These are phyloP conservation scores for Ogataea paraovalis DNA, from an alignment of 805 yeast species.

Conservation along the genomic window DNA sequence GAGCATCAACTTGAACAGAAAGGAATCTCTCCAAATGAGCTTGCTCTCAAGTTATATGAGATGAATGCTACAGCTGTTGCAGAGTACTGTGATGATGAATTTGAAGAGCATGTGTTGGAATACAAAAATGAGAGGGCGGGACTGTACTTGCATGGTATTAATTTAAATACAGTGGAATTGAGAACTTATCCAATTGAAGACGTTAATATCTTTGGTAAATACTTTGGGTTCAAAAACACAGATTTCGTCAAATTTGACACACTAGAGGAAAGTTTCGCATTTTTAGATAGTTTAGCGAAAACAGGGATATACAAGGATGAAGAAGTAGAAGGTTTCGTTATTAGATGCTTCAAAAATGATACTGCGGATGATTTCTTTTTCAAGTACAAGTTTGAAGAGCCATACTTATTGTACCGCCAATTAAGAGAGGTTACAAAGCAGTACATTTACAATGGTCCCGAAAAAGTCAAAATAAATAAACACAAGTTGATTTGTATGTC, in stretches of 20 bases:
- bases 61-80: slow-evolving; percentile 78
- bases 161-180: slow-evolving; percentile 61
- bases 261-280: slow-evolving; percentile 40
- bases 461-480: slow-evolving; percentile 37
- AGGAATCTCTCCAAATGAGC: slow-evolving; percentile 40
- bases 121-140: slow-evolving; percentile 70
- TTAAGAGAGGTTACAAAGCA: slow-evolving; percentile 82
- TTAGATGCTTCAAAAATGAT: slow-evolving; percentile 50
- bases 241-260: slow-evolving; percentile 40
- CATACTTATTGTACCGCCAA: slow-evolving; percentile 84
- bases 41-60: slow-evolving; percentile 52
- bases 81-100: slow-evolving; percentile 86
- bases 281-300: slow-evolving; percentile 52
- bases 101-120: slow-evolving; percentile 89
- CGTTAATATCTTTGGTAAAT: slow-evolving; percentile 56
- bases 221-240: slow-evolving; percentile 69
- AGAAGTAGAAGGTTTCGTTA: slow-evolving; percentile 92
- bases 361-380: slow-evolving; percentile 58
- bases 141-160: slow-evolving; percentile 84
- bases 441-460: slow-evolving; percentile 38
- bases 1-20: slow-evolving; percentile 43
- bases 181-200: slow-evolving; percentile 56
- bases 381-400: slow-evolving; percentile 94
- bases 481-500: slow-evolving; percentile 60
- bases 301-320: slow-evolving; percentile 67